Evolutionary conservation across 164 flowering plant genomes (phyloP).

Genomic region (Magnolia officinalis): DNA sequence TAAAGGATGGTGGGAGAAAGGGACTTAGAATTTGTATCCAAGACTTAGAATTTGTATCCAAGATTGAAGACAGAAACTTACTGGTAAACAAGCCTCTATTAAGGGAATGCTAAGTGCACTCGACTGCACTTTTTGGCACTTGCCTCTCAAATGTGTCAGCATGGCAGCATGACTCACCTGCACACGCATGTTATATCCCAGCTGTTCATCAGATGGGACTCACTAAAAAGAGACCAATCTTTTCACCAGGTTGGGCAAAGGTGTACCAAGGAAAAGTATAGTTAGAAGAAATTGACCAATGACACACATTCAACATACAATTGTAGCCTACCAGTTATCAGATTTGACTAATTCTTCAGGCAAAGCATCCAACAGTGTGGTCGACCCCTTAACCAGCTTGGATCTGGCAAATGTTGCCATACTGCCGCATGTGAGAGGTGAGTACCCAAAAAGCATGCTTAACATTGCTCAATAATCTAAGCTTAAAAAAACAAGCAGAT

Average conservation of each 20-base stretch:
- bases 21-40: background rate
- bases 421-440: too few species aligned
- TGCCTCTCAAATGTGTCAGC: too few species aligned
- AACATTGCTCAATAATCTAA: background rate
- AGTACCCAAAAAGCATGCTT: background rate
- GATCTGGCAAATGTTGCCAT: background rate
- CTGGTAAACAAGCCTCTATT: background rate
- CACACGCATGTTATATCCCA: too few species aligned
- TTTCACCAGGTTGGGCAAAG: background rate
- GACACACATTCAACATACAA: background rate
- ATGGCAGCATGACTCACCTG: too few species aligned
- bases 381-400: background rate
- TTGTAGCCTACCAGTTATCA: background rate
- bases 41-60: background rate
- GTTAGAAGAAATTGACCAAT: background rate
- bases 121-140: background rate
- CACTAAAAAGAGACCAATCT: background rate
- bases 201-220: background rate
- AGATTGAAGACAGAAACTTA: background rate
- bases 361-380: background rate
- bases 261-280: background rate
- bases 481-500: background rate
- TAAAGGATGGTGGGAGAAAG: background rate
- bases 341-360: background rate
- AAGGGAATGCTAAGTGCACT: background rate